Evolutionary conservation across 2,329 filamentous ascomycete species (phyloP).

Genomic region (Aspergillus phoenicis): DNA sequence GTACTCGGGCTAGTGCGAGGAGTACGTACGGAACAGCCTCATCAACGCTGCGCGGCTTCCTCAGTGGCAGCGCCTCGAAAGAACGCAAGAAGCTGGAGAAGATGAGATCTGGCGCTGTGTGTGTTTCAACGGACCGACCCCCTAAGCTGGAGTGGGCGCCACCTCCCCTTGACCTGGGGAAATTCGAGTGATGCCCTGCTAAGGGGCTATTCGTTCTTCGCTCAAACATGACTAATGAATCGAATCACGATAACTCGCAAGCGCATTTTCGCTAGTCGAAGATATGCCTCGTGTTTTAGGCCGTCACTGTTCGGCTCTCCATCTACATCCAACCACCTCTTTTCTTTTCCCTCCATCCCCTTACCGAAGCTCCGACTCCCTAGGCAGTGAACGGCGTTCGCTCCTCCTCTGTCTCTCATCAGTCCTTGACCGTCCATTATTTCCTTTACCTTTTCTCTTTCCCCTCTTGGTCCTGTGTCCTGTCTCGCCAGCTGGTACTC

Average conservation of each 20-base stretch:
- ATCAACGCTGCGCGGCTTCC: constrained; percentile 40
- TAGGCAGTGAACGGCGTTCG: neutral
- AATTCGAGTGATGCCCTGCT: constrained; percentile 26
- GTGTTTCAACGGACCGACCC: constrained; percentile 34
- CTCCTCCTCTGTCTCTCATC: neutral
- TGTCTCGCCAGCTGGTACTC: neutral
- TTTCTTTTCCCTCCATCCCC: neutral
- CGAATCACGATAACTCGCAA: constrained; percentile 8
- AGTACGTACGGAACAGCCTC: constrained; percentile 40
- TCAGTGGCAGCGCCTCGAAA: constrained; percentile 33
- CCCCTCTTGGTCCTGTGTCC: neutral
- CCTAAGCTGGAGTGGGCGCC: constrained; percentile 43
- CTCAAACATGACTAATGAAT: constrained; percentile 13
- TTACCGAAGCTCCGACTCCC: neutral
- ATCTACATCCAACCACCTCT: neutral
- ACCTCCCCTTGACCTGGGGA: constrained; percentile 38
- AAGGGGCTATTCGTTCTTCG: neutral
- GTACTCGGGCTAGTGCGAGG: constrained; percentile 37
- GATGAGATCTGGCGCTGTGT: constrained; percentile 31
- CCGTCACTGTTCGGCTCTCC: neutral
- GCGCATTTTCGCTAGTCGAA: constrained; percentile 21
- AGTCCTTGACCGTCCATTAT: neutral
- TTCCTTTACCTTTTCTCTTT: neutral
- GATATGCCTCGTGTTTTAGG: neutral
- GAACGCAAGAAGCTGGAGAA: constrained; percentile 34